Evolutionary conservation across 306 rosid species (phyloP).

Genomic region (Castanea mollissima): DNA sequence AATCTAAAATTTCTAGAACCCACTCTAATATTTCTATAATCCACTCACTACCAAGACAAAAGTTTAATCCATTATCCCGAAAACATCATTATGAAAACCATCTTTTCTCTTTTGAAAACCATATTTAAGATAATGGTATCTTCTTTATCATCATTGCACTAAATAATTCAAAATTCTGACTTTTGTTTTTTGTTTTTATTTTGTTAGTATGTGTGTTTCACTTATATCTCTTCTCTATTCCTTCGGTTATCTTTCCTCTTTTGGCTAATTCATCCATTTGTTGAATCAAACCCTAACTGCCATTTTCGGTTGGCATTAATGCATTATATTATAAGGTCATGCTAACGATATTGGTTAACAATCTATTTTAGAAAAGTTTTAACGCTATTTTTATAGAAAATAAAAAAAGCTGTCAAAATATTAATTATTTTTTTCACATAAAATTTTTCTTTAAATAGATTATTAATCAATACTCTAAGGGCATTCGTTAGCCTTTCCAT

Average conservation of each 20-base stretch:
- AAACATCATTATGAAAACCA: not conserved
- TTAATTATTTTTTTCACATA: too few species aligned
- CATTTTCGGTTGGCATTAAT: not conserved
- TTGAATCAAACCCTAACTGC: not conserved
- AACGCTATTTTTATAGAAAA: too few species aligned
- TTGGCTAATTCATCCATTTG: not conserved
- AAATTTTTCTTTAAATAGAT: too few species aligned
- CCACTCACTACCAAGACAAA: not conserved
- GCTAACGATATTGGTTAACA: too few species aligned
- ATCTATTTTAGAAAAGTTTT: too few species aligned
- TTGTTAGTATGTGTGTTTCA: not conserved
- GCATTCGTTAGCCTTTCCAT: too few species aligned
- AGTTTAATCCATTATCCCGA: not conserved
- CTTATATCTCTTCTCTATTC: not conserved
- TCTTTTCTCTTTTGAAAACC: not conserved
- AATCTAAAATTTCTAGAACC: not conserved
- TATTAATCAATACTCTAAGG: too few species aligned
- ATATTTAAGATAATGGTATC: not conserved
- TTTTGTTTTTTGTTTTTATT: not conserved
- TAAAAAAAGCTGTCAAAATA: too few species aligned
- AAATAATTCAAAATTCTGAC: not conserved
- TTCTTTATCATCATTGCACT: slow-evolving; percentile 6
- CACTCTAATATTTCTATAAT: not conserved
- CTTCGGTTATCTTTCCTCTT: not conserved
- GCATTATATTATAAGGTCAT: too few species aligned